Percentiles rank a stretch among this genome's conserved stretches.
Conservation (phyloP, 2,329 filamentous ascomycete species). For the Alternaria ventricosa region DNA sequence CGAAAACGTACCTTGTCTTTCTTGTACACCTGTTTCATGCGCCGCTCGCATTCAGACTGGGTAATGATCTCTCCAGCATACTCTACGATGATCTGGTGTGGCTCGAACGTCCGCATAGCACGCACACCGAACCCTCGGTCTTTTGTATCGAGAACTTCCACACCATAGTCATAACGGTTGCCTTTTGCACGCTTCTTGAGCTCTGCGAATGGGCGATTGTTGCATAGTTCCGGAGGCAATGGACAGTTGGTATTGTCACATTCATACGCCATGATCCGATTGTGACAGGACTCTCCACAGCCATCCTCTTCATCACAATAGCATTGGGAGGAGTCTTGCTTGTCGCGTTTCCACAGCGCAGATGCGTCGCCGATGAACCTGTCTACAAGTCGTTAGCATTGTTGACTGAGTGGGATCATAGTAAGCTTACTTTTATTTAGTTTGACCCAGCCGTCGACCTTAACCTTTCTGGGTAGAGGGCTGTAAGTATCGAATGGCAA, state of each 20-base stretch:
- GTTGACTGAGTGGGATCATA: not conserved
- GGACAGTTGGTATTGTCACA: constrained; percentile 91
- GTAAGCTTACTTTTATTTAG: constrained; percentile 79
- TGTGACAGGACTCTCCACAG: constrained; percentile 90
- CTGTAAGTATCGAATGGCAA: constrained; percentile 90
- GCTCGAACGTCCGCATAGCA: constrained; percentile 83
- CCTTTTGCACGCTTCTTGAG: constrained; percentile 72
- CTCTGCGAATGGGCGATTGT: constrained; percentile 86
- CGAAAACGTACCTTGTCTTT: constrained; percentile 76
- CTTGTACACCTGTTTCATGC: constrained; percentile 94
- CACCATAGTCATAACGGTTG: constrained; percentile 87
- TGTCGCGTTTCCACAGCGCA: constrained; percentile 80
- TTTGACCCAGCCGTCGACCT: constrained; percentile 91
- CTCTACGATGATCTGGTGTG: constrained; percentile 96
- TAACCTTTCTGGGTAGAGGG: constrained; percentile 83
- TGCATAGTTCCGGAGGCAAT: constrained; percentile 74
- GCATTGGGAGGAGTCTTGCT: constrained; percentile 75
- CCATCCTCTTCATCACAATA: constrained; percentile 66
- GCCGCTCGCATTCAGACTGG: constrained; percentile 87
- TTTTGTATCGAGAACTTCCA: constrained; percentile 90
- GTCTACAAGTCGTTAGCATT: constrained; percentile 61
- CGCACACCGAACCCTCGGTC: constrained; percentile 92
- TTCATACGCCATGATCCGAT: constrained; percentile 96
- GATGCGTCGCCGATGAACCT: constrained; percentile 87
- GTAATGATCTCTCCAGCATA: constrained; percentile 98